Base-by-base conservation (phyloP, 495 filamentous ascomycete genomes). In the Aspergillus conjunctus region DNA sequence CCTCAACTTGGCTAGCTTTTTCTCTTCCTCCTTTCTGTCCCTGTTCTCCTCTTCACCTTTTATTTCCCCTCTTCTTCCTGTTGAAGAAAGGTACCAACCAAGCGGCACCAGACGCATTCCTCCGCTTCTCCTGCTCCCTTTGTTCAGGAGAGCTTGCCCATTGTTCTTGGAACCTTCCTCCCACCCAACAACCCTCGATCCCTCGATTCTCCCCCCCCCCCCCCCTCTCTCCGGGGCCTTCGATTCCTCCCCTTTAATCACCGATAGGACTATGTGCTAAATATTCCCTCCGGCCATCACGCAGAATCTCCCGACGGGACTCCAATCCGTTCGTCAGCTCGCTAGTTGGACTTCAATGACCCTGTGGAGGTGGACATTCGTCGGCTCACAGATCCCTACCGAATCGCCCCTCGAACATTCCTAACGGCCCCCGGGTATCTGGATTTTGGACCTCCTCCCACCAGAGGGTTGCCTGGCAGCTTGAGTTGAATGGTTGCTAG, bases 251-350 rank as follows among this genome's bases (percentile, higher is more conserved):
- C 52, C 21, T 46, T 49, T 14, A 30, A 45, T 26, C 60, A 26
- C 51, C 22, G 22, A 26, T 41, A 55, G 32, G 48, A 64, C 51
- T 62, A 64, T 62, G 59, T 51, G 52, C 45, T 60, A 59, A 50
- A 51, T 15, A 46, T 18, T 31, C 17, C 44, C 51, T 53, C 53
- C 10, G 12, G 11, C 21, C 14, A 14, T 30, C 18, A 7, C n/a
- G 18, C 10, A 20, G 15, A 49, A 46, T 48, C 14, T 49, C 46
- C 37, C 39, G 49, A 56, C 54, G 61, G 51, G 53, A 54, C 31
- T 52, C 10, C 51, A 20, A 31, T 61, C 26, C 69, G 87, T 83
- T 62, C 91, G 88, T 75, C 86, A 92, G 79, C 91, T 59, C 88
- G 88, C 58, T 56, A 54, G 68, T 68, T 75, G 46, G 67, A 68